These are phyloP conservation scores for Gastrodia elata DNA, from an alignment of 106 monocot species.

Conservation along the genomic window DNA sequence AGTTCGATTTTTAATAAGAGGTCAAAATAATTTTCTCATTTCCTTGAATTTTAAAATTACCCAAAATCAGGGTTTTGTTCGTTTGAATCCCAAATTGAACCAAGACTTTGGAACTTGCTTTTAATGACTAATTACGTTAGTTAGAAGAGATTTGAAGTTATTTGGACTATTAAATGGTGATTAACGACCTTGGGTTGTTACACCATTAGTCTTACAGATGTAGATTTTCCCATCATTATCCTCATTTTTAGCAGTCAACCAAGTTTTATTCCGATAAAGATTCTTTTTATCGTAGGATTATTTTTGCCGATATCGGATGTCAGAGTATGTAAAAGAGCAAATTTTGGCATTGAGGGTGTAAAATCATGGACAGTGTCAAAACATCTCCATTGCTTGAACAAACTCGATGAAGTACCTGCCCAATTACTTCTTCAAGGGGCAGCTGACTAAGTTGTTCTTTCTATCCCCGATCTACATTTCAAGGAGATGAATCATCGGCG, in stretches of 20 bases:
- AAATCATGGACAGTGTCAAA: conserved; percentile 63
- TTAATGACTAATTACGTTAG: no score
- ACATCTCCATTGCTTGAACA: conserved; percentile 84
- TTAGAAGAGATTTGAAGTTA: no score
- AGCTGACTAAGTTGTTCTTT: conserved; percentile 94
- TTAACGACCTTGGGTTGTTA: no score
- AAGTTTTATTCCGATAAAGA: conserved; percentile 3
- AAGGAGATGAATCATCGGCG: conserved; percentile 97
- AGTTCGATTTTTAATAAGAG: no score
- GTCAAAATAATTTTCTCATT: no score
- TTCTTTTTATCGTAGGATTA: conserved; percentile 26
- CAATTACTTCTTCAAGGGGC: conserved; percentile 80
- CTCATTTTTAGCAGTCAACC: conserved; percentile 34
- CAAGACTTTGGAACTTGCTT: no score
- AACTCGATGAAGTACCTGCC: conserved; percentile 99
- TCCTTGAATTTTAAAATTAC: no score
- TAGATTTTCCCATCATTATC: conserved; percentile 66
- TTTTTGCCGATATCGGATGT: conserved; percentile 89
- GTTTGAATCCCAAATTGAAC: no score
- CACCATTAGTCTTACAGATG: conserved; percentile 57
- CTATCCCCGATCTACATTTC: conserved; percentile 96
- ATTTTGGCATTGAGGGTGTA: conserved; percentile 66
- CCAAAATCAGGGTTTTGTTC: no score
- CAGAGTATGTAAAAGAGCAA: conserved; percentile 93
- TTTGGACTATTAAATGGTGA: no score